Evolutionary conservation across 768 basidiomycete species (phyloP).

Genomic region (Neoboletus brunneissimus): DNA sequence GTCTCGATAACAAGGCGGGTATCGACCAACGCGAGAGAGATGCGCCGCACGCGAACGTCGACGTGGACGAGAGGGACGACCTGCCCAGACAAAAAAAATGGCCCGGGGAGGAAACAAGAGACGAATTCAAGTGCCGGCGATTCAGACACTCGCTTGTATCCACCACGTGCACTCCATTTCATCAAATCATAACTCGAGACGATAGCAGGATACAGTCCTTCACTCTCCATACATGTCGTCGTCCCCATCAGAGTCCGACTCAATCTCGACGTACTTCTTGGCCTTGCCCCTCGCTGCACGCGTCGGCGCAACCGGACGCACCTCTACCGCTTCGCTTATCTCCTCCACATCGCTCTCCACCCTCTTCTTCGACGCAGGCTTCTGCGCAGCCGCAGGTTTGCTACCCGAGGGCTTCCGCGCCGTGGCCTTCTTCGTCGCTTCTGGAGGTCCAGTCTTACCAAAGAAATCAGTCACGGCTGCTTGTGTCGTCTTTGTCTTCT

Average conservation of each 20-base stretch:
- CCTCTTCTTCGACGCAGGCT: constrained; percentile 39
- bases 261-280: constrained; percentile 65
- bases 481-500: constrained; percentile 26
- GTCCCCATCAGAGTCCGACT: constrained; percentile 42
- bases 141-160: constrained; percentile 10
- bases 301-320: constrained; percentile 41
- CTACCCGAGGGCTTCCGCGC: constrained; percentile 54
- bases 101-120: background rate
- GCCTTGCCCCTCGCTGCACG: constrained; percentile 48
- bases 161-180: constrained; percentile 11
- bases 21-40: background rate
- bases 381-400: constrained; percentile 59
- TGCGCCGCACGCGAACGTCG: constrained; percentile 9
- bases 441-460: constrained; percentile 39
- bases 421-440: constrained; percentile 39
- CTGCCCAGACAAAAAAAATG: background rate
- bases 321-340: constrained; percentile 42
- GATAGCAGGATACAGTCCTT: too few relatives aligned
- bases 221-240: constrained; percentile 47
- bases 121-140: background rate
- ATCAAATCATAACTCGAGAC: background rate
- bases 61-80: background rate
- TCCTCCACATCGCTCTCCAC: constrained; percentile 46
- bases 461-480: constrained; percentile 60
- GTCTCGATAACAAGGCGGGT: background rate